Evolutionary conservation across 2,329 filamentous ascomycete genomes (phyloP).

Genomic region (Epicoccum nigrum): DNA sequence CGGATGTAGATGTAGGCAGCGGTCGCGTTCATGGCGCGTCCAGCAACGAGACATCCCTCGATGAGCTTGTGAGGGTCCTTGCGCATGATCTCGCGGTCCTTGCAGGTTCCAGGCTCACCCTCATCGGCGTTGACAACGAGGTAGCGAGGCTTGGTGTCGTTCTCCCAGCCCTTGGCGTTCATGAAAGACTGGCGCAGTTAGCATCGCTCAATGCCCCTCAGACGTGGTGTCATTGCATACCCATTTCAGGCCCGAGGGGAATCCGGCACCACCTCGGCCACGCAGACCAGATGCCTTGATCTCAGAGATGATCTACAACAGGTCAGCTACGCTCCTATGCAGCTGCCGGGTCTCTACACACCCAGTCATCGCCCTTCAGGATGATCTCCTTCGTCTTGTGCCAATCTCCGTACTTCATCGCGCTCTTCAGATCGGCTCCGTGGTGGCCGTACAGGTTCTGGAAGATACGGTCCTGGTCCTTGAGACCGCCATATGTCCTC

Average conservation of each 20-base stretch:
- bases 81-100: constrained; percentile 99
- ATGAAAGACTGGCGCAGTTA: constrained; percentile 80
- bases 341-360: constrained; percentile 40
- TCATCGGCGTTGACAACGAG: constrained; percentile 98
- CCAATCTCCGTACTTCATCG: constrained; percentile 99
- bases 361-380: constrained; percentile 95
- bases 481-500: constrained; percentile 80
- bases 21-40: constrained; percentile 97
- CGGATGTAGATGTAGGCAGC: constrained; percentile 99
- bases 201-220: constrained; percentile 5
- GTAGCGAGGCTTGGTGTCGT: constrained; percentile 94
- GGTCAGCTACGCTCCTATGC: constrained; percentile 25
- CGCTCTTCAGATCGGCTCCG: constrained; percentile 87
- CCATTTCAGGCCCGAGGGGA: constrained; percentile 99
- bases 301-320: constrained; percentile 82
- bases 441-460: constrained; percentile 97
- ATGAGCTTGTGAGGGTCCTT: constrained; percentile 99
- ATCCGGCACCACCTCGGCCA: constrained; percentile 95
- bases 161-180: constrained; percentile 99
- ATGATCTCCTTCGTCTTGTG: constrained; percentile 99
- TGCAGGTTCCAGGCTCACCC: constrained; percentile 98
- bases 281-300: constrained; percentile 95
- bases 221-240: constrained; percentile 57
- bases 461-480: constrained; percentile 98
- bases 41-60: constrained; percentile 94